These are phyloP conservation scores for Colletotrichum gloeosporioides DNA, from an alignment of 2,329 filamentous ascomycete genomes.

Conservation along the genomic window DNA sequence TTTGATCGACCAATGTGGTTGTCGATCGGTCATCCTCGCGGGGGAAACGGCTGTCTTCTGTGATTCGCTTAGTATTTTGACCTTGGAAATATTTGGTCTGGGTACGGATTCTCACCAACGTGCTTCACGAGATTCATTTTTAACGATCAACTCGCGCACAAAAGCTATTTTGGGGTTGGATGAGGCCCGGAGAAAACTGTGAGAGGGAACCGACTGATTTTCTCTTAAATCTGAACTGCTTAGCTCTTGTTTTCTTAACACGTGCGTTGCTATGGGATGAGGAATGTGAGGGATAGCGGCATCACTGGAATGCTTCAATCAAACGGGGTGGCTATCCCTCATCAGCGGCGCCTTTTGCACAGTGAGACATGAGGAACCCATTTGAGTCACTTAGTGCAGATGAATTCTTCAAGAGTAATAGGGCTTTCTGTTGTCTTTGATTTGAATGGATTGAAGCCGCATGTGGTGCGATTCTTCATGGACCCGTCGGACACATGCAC, in stretches of 20 bases:
- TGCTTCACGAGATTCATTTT: constrained; percentile 1
- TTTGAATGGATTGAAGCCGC: neutral
- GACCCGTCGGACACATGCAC: neutral
- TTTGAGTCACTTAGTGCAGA: neutral
- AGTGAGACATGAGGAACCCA: neutral
- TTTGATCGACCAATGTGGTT: neutral
- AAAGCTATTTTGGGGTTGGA: neutral
- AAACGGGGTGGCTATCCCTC: neutral
- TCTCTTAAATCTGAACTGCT: neutral
- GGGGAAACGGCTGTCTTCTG: neutral
- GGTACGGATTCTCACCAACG: neutral
- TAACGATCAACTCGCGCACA: neutral
- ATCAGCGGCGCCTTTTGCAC: neutral
- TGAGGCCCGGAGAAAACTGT: neutral
- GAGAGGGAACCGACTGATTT: neutral
- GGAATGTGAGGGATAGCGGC: neutral
- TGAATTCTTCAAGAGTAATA: neutral
- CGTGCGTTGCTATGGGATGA: neutral
- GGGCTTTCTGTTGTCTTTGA: neutral
- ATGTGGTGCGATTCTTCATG: neutral
- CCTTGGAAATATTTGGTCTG: neutral
- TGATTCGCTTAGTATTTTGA: neutral
- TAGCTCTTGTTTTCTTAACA: neutral
- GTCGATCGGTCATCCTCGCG: neutral
- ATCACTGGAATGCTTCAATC: constrained; percentile 15